Conservation (phyloP, 768 basidiomycete species). For the Tulasnella sp. region DNA sequence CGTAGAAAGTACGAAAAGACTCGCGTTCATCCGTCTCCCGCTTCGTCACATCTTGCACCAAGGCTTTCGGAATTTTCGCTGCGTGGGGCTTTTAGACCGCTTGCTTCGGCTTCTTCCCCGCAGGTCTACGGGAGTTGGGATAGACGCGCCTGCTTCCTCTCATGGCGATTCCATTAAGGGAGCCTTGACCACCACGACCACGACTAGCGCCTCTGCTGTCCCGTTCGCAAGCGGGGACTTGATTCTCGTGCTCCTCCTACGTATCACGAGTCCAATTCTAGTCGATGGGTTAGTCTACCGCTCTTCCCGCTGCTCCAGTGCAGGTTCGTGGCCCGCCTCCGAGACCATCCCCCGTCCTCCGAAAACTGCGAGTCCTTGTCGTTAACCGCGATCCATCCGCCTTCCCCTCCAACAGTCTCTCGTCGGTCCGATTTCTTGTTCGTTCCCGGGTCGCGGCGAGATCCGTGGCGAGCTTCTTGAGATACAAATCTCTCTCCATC, state of each 20-base stretch:
- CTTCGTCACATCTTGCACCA: not conserved
- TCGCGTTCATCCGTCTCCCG: not conserved
- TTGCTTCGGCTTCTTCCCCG: not conserved
- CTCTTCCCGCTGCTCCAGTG: not conserved
- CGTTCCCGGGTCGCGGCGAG: slow-evolving; percentile 78
- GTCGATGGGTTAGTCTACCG: not conserved
- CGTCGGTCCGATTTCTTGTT: slow-evolving; percentile 67
- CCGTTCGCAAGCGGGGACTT: not conserved
- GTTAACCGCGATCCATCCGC: slow-evolving; percentile 60
- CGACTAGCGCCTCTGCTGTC: not conserved
- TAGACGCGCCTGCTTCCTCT: not conserved
- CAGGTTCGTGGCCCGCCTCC: not conserved
- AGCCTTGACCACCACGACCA: not conserved
- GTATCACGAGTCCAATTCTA: slow-evolving; percentile 8
- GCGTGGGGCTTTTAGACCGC: not conserved
- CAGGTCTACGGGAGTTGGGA: not conserved
- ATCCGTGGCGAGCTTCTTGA: slow-evolving; percentile 67
- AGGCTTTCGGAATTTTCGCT: not conserved
- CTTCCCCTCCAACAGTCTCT: slow-evolving; percentile 82
- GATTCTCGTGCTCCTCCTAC: slow-evolving; percentile 6
- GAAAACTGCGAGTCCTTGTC: slow-evolving; percentile 18
- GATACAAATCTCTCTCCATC: slow-evolving; percentile 83
- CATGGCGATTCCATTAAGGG: not conserved
- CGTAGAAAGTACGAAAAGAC: not conserved
- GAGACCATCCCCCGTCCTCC: not conserved